Evolutionary conservation across 169 alveolate species (phyloP), one percentile per base, ranked within the genome.

Genomic region (Sarcocystis neurona): DNA sequence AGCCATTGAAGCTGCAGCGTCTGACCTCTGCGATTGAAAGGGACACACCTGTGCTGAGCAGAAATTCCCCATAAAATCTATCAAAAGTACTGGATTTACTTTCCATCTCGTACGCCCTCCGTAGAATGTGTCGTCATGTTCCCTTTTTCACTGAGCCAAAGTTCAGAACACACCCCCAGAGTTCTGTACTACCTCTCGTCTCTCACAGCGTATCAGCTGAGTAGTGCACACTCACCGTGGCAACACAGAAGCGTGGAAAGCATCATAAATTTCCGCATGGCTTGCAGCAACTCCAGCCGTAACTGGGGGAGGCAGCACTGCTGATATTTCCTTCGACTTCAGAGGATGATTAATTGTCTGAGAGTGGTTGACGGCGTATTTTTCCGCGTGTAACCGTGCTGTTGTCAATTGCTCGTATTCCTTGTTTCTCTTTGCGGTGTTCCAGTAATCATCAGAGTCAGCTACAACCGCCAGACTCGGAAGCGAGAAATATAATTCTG

Each of bases 401-500:
- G 48, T 56, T 39, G 82, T 32, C 8, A 72, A 32, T 20, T 72
- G 58, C 20, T 72, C 82, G 56, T 72, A 72, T 27, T 72, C 37
- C 27, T 39, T 72, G 82, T 72, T 72, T 39, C 82, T 30, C 23
- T 72, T 39, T 18, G 50, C 43, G n/a, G 41, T 48, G 56, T 56
- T 30, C 82, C 82, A 72, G 82, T 41, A 72, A 15, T 72, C 82
- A 48, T 72, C 82, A 5, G 82, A 39, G 82, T 72, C 82, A 18
- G 41, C 82, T 18, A 72, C 41, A 32, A 72, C 82, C 30, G 32
- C 56, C 15, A 72, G 82, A 18, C 82, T 39, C 15, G 82, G 56
- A 5, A 27, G 82, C n/a, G 30, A 2, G 82, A 72, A 72, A 56
- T 72, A 72, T 27, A 72, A 27, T n/a, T 72, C 82, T 41, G 82